Percentiles rank a stretch among this genome's conserved stretches.
Evolutionary conservation across 371 early-diverging fungal genomes (phyloP).

Genomic region (Apophysomyces ossiformis): DNA sequence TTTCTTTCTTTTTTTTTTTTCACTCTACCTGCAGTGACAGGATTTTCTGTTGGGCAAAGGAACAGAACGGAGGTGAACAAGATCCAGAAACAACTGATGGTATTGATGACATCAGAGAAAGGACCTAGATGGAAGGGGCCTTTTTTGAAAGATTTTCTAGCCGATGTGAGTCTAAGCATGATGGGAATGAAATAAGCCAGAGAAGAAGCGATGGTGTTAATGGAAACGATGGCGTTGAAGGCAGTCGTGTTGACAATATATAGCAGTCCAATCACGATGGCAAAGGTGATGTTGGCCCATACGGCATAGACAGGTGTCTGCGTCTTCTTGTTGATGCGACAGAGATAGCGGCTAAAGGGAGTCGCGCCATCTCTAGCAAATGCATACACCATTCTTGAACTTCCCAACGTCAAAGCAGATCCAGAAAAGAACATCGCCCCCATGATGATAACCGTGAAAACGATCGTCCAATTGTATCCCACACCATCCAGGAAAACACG

Average conservation of each 20-base stretch:
- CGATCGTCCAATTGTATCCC: slow-evolving; percentile 54
- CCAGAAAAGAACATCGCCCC: slow-evolving; percentile 66
- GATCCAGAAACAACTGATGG: slow-evolving; percentile 59
- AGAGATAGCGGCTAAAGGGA: slow-evolving; percentile 58
- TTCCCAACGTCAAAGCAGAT: slow-evolving; percentile 56
- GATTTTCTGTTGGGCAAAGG: slow-evolving; percentile 60
- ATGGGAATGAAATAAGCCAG: slow-evolving; percentile 57
- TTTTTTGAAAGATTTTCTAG: slow-evolving; percentile 34
- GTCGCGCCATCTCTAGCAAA: slow-evolving; percentile 75
- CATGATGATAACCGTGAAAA: slow-evolving; percentile 57
- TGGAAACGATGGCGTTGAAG: slow-evolving; percentile 45
- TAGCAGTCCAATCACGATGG: slow-evolving; percentile 18
- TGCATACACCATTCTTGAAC: slow-evolving; percentile 74
- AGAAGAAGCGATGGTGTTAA: slow-evolving; percentile 55
- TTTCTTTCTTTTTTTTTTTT: not conserved
- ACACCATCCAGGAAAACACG: slow-evolving; percentile 60
- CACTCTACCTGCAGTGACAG: slow-evolving; percentile 51
- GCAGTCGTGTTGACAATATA: slow-evolving; percentile 45
- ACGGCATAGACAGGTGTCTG: slow-evolving; percentile 42
- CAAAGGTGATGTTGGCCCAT: slow-evolving; percentile 44
- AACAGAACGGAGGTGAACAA: slow-evolving; percentile 63
- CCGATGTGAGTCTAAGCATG: slow-evolving; percentile 48
- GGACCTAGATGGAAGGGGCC: slow-evolving; percentile 68
- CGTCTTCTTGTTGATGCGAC: slow-evolving; percentile 34
- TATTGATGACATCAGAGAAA: slow-evolving; percentile 49